Conservation (phyloP, 139 green algal species). For the Pleodorina starrii region DNA sequence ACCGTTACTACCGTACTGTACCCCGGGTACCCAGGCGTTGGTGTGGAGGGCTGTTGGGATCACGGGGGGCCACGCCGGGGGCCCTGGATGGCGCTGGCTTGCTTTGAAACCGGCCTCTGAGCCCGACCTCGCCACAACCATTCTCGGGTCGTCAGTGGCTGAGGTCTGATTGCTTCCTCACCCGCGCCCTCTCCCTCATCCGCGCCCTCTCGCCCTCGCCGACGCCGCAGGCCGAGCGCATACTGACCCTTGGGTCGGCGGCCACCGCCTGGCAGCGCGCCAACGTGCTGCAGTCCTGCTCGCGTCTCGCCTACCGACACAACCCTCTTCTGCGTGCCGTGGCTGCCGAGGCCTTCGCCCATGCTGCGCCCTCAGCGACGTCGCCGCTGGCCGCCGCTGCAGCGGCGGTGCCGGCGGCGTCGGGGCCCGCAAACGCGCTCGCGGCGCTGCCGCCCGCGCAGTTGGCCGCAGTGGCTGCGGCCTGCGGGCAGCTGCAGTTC, state of each 20-base stretch:
- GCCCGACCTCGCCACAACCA: too few species aligned
- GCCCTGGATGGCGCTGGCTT: too few species aligned
- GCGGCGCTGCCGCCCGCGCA: background rate
- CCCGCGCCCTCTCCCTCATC: background rate
- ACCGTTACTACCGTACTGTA: too few species aligned
- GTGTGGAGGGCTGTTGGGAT: too few species aligned
- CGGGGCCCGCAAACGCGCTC: background rate
- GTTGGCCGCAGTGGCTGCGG: background rate
- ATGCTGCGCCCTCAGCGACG: background rate
- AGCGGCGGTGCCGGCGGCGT: too few species aligned
- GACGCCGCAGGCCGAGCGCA: constrained; percentile 12
- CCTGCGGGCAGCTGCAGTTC: constrained; percentile 30
- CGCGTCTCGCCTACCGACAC: background rate
- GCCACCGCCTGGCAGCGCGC: constrained; percentile 37
- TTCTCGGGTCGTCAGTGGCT: background rate
- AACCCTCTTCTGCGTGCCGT: constrained; percentile 25
- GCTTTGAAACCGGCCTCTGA: too few species aligned
- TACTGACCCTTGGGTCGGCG: background rate
- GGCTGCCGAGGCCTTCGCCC: background rate
- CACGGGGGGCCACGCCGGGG: too few species aligned
- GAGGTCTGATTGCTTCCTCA: background rate
- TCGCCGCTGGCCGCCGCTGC: background rate
- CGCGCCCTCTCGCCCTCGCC: too few species aligned
- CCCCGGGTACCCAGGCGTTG: too few species aligned
- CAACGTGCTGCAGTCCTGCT: background rate